These are phyloP conservation scores for Phytophthora fragariaefolia DNA, from an alignment of 352 stramenopile species.

Conservation along the genomic window DNA sequence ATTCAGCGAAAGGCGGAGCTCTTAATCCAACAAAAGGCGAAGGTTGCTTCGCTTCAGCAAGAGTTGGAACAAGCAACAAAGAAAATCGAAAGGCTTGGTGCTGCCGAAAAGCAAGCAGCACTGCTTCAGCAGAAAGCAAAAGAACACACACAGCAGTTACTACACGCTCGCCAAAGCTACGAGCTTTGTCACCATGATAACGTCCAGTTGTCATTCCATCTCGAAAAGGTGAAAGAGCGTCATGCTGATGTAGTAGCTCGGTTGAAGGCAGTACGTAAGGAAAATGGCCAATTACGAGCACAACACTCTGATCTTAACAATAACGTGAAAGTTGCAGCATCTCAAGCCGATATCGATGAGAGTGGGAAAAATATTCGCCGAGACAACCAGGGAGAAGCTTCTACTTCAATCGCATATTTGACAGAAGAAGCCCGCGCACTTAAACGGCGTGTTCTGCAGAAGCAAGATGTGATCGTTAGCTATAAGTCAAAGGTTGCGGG, in stretches of 20 bases:
- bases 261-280: slow-evolving; percentile 44
- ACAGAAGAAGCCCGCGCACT: slow-evolving; percentile 49
- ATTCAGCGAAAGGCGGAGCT: slow-evolving; percentile 63
- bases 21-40: slow-evolving; percentile 47
- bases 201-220: slow-evolving; percentile 38
- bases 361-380: not conserved
- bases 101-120: slow-evolving; percentile 34
- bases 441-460: slow-evolving; percentile 59
- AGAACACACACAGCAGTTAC: slow-evolving; percentile 46
- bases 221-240: slow-evolving; percentile 47
- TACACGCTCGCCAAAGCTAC: slow-evolving; percentile 44
- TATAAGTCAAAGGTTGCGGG: slow-evolving; percentile 51
- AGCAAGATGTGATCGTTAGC: slow-evolving; percentile 57
- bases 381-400: slow-evolving; percentile 3
- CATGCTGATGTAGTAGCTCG: slow-evolving; percentile 27
- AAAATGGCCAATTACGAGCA: slow-evolving; percentile 45
- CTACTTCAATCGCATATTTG: slow-evolving; percentile 13
- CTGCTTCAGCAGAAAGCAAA: slow-evolving; percentile 46
- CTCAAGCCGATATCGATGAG: not conserved
- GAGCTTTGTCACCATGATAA: slow-evolving; percentile 41
- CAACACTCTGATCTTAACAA: slow-evolving; percentile 31
- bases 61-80: slow-evolving; percentile 37
- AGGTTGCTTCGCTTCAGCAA: slow-evolving; percentile 30
- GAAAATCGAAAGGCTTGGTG: slow-evolving; percentile 32
- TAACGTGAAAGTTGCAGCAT: slow-evolving; percentile 7